A percentile compares a stretch with the other conserved stretches of the same genome.
Conservation (phyloP, 163 green algal genomes). For the Picocystis sp. region DNA sequence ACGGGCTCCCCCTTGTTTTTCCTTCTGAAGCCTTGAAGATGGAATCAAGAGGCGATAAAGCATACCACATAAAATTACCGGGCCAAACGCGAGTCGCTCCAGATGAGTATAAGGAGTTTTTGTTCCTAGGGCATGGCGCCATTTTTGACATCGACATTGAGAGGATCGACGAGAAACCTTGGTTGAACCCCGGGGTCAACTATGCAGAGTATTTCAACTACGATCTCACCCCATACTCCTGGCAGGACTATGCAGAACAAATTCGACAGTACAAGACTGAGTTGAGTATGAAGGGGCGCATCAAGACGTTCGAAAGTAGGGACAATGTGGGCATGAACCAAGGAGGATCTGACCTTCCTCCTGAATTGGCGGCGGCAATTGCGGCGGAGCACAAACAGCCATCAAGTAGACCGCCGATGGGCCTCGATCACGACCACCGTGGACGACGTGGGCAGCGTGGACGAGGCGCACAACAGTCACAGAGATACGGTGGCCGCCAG, state of each 20-base stretch:
- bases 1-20: too few species aligned
- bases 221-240: conserved; percentile 52
- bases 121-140: conserved; percentile 73
- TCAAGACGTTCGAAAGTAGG: conserved; percentile 14
- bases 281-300: conserved; percentile 20
- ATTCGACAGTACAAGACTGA: conserved; percentile 31
- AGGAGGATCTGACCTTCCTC: too few species aligned
- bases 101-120: conserved; percentile 91
- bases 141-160: conserved; percentile 85
- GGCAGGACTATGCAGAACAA: conserved; percentile 59
- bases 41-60: neutral
- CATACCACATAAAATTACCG: conserved; percentile 61
- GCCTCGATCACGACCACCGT: too few species aligned
- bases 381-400: too few species aligned
- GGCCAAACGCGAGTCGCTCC: conserved; percentile 57
- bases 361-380: too few species aligned
- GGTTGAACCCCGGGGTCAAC: conserved; percentile 50
- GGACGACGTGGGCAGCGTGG: too few species aligned
- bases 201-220: conserved; percentile 92
- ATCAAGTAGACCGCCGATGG: too few species aligned
- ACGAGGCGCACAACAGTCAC: too few species aligned
- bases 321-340: too few species aligned
- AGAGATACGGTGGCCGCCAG: too few species aligned
- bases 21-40: too few species aligned
- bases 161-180: conserved; percentile 29